Evolutionary conservation across 2,329 filamentous ascomycete genomes (phyloP).

Genomic region (Colletotrichum zoysiae): DNA sequence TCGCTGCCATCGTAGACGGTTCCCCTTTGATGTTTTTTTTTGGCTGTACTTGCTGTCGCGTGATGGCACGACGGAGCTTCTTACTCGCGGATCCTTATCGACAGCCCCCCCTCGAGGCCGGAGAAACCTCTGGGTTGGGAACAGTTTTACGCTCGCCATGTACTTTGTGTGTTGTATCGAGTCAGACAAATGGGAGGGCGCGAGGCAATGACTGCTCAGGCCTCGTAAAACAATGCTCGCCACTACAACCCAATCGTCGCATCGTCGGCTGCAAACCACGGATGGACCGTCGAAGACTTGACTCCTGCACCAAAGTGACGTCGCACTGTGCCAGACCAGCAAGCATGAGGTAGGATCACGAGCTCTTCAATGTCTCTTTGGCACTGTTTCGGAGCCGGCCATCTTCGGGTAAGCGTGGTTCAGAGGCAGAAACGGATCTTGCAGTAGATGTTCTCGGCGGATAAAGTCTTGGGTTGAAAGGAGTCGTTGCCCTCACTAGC

Average conservation of each 20-base stretch:
- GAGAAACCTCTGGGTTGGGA: slow-evolving; percentile 12
- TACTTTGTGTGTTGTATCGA: slow-evolving; percentile 24
- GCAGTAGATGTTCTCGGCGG: slow-evolving; percentile 2
- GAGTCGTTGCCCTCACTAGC: not conserved
- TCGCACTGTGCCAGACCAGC: slow-evolving; percentile 26
- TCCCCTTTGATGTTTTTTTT: slow-evolving; percentile 9
- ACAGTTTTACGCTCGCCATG: slow-evolving; percentile 18
- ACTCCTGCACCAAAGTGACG: not conserved
- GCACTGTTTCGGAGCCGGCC: not conserved
- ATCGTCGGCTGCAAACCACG: slow-evolving; percentile 25
- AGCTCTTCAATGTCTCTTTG: not conserved
- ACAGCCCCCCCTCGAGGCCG: not conserved
- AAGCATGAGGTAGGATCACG: not conserved
- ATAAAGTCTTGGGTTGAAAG: slow-evolving; percentile 2
- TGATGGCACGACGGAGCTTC: slow-evolving; percentile 25
- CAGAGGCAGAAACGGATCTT: not conserved
- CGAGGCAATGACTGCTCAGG: slow-evolving; percentile 30
- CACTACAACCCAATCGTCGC: slow-evolving; percentile 18
- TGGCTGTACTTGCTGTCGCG: slow-evolving; percentile 31
- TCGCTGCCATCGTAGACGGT: slow-evolving; percentile 25
- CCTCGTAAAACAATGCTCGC: slow-evolving; percentile 23
- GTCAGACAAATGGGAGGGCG: slow-evolving; percentile 32
- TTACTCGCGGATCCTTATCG: slow-evolving; percentile 36
- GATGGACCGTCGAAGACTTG: slow-evolving; percentile 22
- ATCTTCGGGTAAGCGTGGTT: slow-evolving; percentile 16